Evolutionary conservation across 768 basidiomycete species (phyloP).

Genomic region (Holtermannia corniformis): DNA sequence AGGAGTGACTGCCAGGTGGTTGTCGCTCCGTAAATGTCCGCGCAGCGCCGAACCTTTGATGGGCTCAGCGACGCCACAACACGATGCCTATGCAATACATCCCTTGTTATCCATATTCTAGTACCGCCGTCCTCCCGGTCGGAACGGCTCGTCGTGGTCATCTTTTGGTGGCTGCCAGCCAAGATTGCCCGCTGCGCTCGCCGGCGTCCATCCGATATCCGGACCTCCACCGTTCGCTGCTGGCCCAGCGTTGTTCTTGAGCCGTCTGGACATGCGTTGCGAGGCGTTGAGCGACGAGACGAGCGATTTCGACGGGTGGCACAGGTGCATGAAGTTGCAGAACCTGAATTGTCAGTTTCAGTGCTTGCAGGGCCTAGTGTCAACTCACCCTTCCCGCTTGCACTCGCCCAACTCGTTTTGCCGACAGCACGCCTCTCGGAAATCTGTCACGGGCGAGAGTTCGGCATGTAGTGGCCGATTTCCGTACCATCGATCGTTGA

Average conservation of each 20-base stretch:
- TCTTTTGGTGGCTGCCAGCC: not conserved
- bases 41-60: too few species aligned
- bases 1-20: too few species aligned
- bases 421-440: slow-evolving; percentile 95
- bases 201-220: not conserved
- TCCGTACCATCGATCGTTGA: slow-evolving; percentile 97
- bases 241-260: slow-evolving; percentile 9
- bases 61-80: too few species aligned
- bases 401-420: slow-evolving; percentile 99
- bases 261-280: slow-evolving; percentile 52
- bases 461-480: slow-evolving; percentile 95
- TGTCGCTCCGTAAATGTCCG: too few species aligned
- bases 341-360: slow-evolving; percentile 62
- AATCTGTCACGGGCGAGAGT: slow-evolving; percentile 94
- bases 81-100: too few species aligned
- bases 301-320: slow-evolving; percentile 74
- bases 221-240: not conserved
- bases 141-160: too few species aligned
- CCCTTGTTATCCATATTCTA: too few species aligned
- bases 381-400: slow-evolving; percentile 61
- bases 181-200: slow-evolving; percentile 7
- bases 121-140: too few species aligned
- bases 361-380: not conserved
- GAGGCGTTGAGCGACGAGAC: slow-evolving; percentile 68
- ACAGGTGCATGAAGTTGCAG: slow-evolving; percentile 98